Conservation (phyloP, 1,284 basidiomycete species). For the Pterulicium gracile region DNA sequence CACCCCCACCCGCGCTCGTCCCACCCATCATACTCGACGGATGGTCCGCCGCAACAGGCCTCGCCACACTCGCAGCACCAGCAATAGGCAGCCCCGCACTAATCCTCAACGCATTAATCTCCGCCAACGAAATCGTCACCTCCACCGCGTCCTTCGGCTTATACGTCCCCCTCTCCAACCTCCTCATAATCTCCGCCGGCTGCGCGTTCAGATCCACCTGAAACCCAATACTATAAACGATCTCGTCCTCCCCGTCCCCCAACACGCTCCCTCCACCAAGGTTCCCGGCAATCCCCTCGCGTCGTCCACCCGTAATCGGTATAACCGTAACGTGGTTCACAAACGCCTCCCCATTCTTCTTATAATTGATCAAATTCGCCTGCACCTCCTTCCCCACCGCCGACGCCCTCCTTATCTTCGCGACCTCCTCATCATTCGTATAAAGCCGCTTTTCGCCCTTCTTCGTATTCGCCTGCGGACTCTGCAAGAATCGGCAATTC, state of each 20-base stretch:
- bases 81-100: background rate
- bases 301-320: slow-evolving; percentile 37
- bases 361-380: slow-evolving; percentile 80
- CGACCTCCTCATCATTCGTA: slow-evolving; percentile 62
- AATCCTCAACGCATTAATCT: background rate
- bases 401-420: slow-evolving; percentile 56
- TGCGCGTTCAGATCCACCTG: slow-evolving; percentile 85
- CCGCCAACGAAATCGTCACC: slow-evolving; percentile 4
- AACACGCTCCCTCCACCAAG: background rate
- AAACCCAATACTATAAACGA: slow-evolving; percentile 88
- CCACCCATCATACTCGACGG: too few species aligned
- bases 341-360: slow-evolving; percentile 79
- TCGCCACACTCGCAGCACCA: background rate
- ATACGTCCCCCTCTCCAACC: slow-evolving; percentile 68
- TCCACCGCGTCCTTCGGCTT: slow-evolving; percentile 35
- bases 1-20: too few species aligned
- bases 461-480: slow-evolving; percentile 56
- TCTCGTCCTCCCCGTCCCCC: slow-evolving; percentile 41
- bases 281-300: too few species aligned
- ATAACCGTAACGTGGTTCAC: slow-evolving; percentile 82
- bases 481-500: slow-evolving; percentile 84
- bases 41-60: background rate
- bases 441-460: slow-evolving; percentile 59
- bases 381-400: slow-evolving; percentile 79
- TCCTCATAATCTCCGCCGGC: slow-evolving; percentile 74